Evolutionary conservation across 441 rosid genomes (phyloP), one percentile per base, ranked within the genome.

Genomic region (Dalechampia spathulata): DNA sequence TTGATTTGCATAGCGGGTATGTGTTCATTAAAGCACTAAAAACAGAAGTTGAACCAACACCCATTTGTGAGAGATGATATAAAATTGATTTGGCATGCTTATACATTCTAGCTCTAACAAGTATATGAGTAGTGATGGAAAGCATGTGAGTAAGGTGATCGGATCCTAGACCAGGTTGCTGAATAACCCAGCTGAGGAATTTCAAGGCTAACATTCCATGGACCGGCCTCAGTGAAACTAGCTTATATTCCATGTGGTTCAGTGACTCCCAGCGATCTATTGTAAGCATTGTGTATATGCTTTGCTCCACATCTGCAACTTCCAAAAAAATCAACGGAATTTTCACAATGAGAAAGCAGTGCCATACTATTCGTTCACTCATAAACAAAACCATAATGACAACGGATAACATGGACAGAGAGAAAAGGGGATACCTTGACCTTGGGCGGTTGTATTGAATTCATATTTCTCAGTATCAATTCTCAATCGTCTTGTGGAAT

Each of bases 151-250:
- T 64, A 47, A 81, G 78, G 59, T 87, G 86, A 58, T 40, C 34
- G 68, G 60, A 61, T 65, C 83, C 87, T 66, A 87, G 63, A 75
- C 87, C 89, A 38, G 90, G 81, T 49, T 82, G 89, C 63, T 63
- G 74, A 16, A 64, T 58, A 25, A 80, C 71, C 94, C 90, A 83
- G 63, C 77, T 67, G 69, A 85, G 82, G 72, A 87, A 85, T 65
- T 81, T 86, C 64, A 91, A 63, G 61, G 95, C 95, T 49, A 87
- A 69, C 78, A 83, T 90, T 52, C 94, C 94, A 74, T 90, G 96
- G 68, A 87, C 87, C 27, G 78, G 90, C 66, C 96, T 79, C 42
- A 87, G 66, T 32, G 78, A 71, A 60, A 80, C 73, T 46, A 80
- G 73, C 60, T 58, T 83, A 63, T 91, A 91, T 3, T 75, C 77